These are phyloP conservation scores for Stephania japonica DNA, from an alignment of 164 flowering plant genomes.

Conservation along the genomic window DNA sequence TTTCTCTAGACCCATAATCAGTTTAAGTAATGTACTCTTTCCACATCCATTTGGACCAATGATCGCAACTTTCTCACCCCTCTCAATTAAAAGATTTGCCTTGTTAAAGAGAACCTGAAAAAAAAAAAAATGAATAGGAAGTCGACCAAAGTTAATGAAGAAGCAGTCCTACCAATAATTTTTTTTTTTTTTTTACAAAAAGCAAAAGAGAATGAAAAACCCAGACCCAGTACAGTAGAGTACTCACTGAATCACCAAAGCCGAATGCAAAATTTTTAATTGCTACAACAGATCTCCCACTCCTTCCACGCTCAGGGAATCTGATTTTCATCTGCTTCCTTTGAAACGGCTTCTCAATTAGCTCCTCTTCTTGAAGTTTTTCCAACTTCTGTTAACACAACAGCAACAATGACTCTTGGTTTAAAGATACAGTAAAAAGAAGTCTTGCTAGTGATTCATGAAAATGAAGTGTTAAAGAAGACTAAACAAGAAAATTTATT, in stretches of 20 bases:
- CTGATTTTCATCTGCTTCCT: conserved; percentile 87
- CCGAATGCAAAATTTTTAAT: conserved; percentile 67
- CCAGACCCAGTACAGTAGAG: neutral
- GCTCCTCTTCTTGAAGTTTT: conserved; percentile 81
- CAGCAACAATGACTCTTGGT: conserved; percentile 3
- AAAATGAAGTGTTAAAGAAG: neutral
- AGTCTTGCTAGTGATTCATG: conserved; percentile 1
- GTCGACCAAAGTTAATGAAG: neutral
- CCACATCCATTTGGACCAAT: conserved; percentile 99
- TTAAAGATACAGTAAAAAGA: neutral
- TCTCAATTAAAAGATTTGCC: conserved; percentile 74
- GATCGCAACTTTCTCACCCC: conserved; percentile 90
- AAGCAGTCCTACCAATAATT: neutral
- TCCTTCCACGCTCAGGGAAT: conserved; percentile 91
- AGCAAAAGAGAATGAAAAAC: too few relatives aligned
- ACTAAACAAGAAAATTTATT: neutral
- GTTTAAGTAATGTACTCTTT: conserved; percentile 86
- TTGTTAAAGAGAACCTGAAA: conserved; percentile 65
- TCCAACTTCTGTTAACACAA: conserved; percentile 71
- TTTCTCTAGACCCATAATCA: conserved; percentile 80
- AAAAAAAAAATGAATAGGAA: conserved; percentile 9
- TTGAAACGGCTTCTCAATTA: conserved; percentile 90
- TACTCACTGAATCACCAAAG: conserved; percentile 61
- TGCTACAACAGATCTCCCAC: conserved; percentile 66
- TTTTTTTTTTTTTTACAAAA: neutral